A percentile compares a stretch with the other conserved stretches of the same genome.
These are phyloP conservation scores for Viola pubescens DNA, from an alignment of 441 rosid species.

Conservation along the genomic window DNA sequence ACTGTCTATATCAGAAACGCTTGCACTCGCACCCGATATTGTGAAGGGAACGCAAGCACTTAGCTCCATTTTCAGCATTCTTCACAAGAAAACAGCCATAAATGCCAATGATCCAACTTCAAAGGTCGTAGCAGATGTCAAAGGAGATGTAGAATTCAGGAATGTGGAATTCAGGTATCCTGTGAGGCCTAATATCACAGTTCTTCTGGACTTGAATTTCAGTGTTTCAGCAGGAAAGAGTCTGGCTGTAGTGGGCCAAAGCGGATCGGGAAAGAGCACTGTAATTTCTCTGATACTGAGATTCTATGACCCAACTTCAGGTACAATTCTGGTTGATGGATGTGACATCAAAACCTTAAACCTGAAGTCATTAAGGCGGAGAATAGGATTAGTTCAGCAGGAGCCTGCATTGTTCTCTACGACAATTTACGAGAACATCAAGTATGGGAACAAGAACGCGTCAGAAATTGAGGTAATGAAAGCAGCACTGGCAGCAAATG, in stretches of 20 bases:
- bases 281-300: constrained; percentile 58
- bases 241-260: constrained; percentile 67
- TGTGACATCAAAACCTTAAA: constrained; percentile 15
- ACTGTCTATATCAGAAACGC: constrained; percentile 85
- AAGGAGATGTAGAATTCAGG: constrained; percentile 51
- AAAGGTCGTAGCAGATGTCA: constrained; percentile 33
- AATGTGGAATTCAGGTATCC: constrained; percentile 54
- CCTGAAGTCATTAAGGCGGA: constrained; percentile 60
- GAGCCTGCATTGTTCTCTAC: constrained; percentile 79
- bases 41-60: constrained; percentile 89
- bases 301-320: constrained; percentile 53
- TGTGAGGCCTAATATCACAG: constrained; percentile 38
- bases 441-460: constrained; percentile 63
- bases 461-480: constrained; percentile 42
- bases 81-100: constrained; percentile 47
- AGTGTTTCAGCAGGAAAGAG: constrained; percentile 49
- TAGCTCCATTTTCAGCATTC: constrained; percentile 64
- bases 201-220: constrained; percentile 40
- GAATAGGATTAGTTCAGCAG: constrained; percentile 65
- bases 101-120: too few relatives aligned
- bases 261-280: constrained; percentile 74
- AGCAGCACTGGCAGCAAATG: constrained; percentile 35
- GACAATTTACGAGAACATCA: constrained; percentile 55
- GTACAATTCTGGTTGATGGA: constrained; percentile 8
- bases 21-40: constrained; percentile 80